These are phyloP conservation scores for Phytomonas sp. DNA, from an alignment of 208 protist species.

Conservation along the genomic window DNA sequence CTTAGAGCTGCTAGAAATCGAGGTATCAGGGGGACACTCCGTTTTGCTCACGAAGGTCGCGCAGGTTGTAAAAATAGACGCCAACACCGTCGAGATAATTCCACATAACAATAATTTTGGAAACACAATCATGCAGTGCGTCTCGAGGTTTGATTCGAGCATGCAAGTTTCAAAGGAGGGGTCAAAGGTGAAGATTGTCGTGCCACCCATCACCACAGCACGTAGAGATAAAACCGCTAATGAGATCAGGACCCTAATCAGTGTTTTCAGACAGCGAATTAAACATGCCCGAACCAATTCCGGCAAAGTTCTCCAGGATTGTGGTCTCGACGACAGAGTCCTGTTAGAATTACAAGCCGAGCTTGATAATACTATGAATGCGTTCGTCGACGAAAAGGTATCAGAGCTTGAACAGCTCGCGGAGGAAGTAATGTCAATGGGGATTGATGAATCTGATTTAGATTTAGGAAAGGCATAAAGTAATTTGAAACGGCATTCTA, in stretches of 20 bases:
- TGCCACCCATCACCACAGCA: slow-evolving; percentile 63
- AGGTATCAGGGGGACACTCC: slow-evolving; percentile 50
- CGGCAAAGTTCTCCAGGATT: slow-evolving; percentile 55
- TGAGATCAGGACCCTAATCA: slow-evolving; percentile 42
- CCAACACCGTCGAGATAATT: slow-evolving; percentile 56
- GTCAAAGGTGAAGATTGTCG: slow-evolving; percentile 49
- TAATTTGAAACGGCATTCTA: neutral
- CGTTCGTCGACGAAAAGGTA: slow-evolving; percentile 71
- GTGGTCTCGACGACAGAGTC: slow-evolving; percentile 51
- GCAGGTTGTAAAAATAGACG: slow-evolving; percentile 63
- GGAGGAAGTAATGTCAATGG: slow-evolving; percentile 81
- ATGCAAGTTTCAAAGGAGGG: slow-evolving; percentile 71
- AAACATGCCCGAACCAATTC: slow-evolving; percentile 52
- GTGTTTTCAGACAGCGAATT: slow-evolving; percentile 39
- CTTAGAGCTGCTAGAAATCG: slow-evolving; percentile 66
- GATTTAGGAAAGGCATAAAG: slow-evolving; percentile 10
- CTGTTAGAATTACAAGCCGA: slow-evolving; percentile 39
- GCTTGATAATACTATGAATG: slow-evolving; percentile 41
- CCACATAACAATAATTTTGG: slow-evolving; percentile 47
- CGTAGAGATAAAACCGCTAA: slow-evolving; percentile 48
- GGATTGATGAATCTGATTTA: slow-evolving; percentile 63
- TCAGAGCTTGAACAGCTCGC: slow-evolving; percentile 58
- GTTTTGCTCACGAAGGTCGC: slow-evolving; percentile 64
- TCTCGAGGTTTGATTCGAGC: slow-evolving; percentile 64
- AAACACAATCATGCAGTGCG: slow-evolving; percentile 45